A percentile compares a stretch with the other conserved stretches of the same genome.
These are phyloP conservation scores for Saccharomyces hybrid DNA, from an alignment of 1,139 yeast genomes.

Conservation along the genomic window DNA sequence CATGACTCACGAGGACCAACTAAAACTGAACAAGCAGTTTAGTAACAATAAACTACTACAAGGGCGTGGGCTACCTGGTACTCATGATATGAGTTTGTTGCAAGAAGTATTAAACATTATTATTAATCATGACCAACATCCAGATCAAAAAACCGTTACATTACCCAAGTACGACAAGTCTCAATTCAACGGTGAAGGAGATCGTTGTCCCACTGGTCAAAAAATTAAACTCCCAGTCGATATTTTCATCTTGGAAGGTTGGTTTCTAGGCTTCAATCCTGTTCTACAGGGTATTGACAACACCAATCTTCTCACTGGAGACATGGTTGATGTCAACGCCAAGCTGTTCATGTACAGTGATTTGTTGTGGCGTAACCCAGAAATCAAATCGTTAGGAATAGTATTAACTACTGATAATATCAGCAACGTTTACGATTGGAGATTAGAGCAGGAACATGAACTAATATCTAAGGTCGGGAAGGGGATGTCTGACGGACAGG, in stretches of 20 bases:
- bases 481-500: constrained; percentile 78
- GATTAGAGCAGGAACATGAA: constrained; percentile 75
- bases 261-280: constrained; percentile 79
- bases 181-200: constrained; percentile 67
- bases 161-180: constrained; percentile 78
- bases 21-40: constrained; percentile 33
- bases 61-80: constrained; percentile 91
- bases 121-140: constrained; percentile 4
- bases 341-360: constrained; percentile 42
- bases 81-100: constrained; percentile 58
- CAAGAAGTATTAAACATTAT: constrained; percentile 28
- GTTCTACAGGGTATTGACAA: constrained; percentile 27
- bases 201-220: constrained; percentile 39
- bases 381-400: constrained; percentile 49
- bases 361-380: constrained; percentile 59
- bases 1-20: constrained; percentile 55
- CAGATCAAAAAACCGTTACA: constrained; percentile 4
- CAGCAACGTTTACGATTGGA: constrained; percentile 67
- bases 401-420: constrained; percentile 52
- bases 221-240: constrained; percentile 40
- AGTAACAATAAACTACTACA: constrained; percentile 49
- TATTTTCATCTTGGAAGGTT: constrained; percentile 78
- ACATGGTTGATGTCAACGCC: constrained; percentile 42
- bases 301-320: constrained; percentile 11
- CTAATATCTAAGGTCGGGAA: constrained; percentile 46